Evolutionary conservation across 23 red algal species (phyloP).

Genomic region (Chondrus crispus): DNA sequence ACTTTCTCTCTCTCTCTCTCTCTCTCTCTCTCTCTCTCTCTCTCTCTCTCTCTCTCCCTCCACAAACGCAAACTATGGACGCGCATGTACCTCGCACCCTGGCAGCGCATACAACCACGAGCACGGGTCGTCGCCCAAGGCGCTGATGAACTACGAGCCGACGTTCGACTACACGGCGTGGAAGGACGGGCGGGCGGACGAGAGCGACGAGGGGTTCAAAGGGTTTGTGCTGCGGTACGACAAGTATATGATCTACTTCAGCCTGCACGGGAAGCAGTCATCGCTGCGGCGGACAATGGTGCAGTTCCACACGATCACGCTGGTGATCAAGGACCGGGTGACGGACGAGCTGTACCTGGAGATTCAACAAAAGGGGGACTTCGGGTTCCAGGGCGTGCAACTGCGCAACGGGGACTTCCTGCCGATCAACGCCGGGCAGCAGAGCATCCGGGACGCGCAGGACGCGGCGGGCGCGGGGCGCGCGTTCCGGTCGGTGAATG

Average conservation of each 20-base stretch:
- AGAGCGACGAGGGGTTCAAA: conserved; percentile 51
- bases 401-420: background rate
- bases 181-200: conserved; percentile 35
- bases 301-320: conserved; percentile 15
- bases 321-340: background rate
- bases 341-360: conserved; percentile 18
- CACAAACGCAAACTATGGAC: too few relatives aligned
- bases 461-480: background rate
- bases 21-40: too few relatives aligned
- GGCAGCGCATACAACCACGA: conserved; percentile 43
- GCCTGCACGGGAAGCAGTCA: conserved; percentile 23
- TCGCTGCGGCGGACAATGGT: background rate
- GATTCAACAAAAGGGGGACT: conserved; percentile 34
- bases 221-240: background rate
- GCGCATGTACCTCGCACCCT: too few relatives aligned
- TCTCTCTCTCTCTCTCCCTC: too few relatives aligned
- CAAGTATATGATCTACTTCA: background rate
- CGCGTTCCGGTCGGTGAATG: conserved; percentile 8
- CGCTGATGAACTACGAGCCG: conserved; percentile 29
- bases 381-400: conserved; percentile 9
- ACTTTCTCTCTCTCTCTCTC: too few relatives aligned
- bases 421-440: background rate
- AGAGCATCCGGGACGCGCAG: background rate
- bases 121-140: conserved; percentile 31
- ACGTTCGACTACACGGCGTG: conserved; percentile 46